These are phyloP conservation scores for Quercus berberidifolia DNA, from an alignment of 306 rosid species.

Conservation along the genomic window DNA sequence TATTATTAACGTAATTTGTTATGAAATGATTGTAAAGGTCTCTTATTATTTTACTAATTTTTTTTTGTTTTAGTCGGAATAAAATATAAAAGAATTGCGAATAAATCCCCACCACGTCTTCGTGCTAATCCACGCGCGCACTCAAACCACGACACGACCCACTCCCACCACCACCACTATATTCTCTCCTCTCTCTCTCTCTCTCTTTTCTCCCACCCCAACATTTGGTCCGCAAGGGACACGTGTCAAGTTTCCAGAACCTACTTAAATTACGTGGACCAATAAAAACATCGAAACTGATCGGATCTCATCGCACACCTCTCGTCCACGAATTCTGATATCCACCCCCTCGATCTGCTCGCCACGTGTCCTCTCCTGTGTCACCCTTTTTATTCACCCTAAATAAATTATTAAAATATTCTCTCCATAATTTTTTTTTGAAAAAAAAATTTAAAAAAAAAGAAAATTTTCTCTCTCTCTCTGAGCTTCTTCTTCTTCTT, in stretches of 20 bases:
- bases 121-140: constrained; percentile 11
- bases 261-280: constrained; percentile 25
- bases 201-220: too few species aligned
- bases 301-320: constrained; percentile 62
- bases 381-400: constrained; percentile 18
- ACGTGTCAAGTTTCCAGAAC: constrained; percentile 30
- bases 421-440: neutral
- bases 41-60: neutral
- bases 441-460: neutral
- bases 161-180: too few species aligned
- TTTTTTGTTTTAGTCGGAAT: neutral
- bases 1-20: too few species aligned
- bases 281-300: constrained; percentile 52
- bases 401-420: constrained; percentile 18
- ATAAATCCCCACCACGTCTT: neutral
- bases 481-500: neutral
- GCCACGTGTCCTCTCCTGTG: constrained; percentile 60
- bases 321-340: constrained; percentile 73
- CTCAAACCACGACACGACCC: neutral
- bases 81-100: neutral
- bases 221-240: neutral
- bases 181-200: neutral
- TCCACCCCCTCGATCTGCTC: constrained; percentile 15
- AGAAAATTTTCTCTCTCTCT: neutral
- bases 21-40: too few species aligned